phyloP scores from a whole-genome alignment of 768 basidiomycete genomes.

The Cytidiella melzeri region DNA sequence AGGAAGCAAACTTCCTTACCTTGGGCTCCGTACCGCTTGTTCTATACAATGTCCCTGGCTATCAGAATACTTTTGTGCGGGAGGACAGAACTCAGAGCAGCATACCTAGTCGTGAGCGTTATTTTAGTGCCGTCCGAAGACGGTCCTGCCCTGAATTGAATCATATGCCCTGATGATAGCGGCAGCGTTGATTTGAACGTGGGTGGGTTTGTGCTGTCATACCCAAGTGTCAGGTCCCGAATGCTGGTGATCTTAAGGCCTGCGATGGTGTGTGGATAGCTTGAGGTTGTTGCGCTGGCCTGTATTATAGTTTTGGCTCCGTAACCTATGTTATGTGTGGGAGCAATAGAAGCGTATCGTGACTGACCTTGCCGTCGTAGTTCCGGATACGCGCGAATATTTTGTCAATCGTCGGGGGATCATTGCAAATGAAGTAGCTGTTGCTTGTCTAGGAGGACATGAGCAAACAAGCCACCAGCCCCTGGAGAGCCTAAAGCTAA shows the following conservation, averaged over 20 bases:
- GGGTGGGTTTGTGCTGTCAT: constrained; percentile 71
- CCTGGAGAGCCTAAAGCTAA: constrained; percentile 19
- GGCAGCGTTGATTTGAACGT: constrained; percentile 55
- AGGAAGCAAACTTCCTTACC: constrained; percentile 31
- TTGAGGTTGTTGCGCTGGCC: constrained; percentile 22
- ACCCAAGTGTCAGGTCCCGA: constrained; percentile 72
- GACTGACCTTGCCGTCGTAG: constrained; percentile 37
- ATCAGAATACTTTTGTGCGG: not conserved
- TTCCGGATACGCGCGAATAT: constrained; percentile 67
- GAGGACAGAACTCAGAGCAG: not conserved
- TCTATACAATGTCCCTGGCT: constrained; percentile 19
- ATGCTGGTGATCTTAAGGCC: constrained; percentile 55
- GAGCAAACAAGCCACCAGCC: not conserved
- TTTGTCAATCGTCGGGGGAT: constrained; percentile 54
- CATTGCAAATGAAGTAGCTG: constrained; percentile 74
- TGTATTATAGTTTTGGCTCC: not conserved
- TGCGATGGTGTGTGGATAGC: constrained; percentile 59
- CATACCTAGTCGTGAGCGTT: constrained; percentile 65
- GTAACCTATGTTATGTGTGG: not conserved
- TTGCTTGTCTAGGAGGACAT: constrained; percentile 55
- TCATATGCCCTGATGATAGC: constrained; percentile 79
- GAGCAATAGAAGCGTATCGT: constrained; percentile 3
- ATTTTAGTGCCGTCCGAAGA: constrained; percentile 39
- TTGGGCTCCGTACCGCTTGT: constrained; percentile 92
- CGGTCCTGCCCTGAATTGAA: constrained; percentile 62